Evolutionary conservation across 2,329 filamentous ascomycete genomes (phyloP).

Genomic region (Aspergillus sp.): DNA sequence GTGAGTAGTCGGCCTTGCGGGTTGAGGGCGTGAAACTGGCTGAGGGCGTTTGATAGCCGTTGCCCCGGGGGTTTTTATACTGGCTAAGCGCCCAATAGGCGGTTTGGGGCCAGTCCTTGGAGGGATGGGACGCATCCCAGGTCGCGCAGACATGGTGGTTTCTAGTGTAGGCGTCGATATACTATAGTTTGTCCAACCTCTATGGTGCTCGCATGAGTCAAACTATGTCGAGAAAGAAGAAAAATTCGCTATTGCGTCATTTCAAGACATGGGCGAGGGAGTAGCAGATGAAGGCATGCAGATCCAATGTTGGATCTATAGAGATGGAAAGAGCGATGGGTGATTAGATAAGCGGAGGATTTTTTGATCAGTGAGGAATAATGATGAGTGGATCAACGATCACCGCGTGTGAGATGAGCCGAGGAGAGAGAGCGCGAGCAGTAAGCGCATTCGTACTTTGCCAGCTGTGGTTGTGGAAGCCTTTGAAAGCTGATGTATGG

Average conservation of each 20-base stretch:
- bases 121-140: conserved; percentile 38
- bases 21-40: conserved; percentile 35
- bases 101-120: conserved; percentile 30
- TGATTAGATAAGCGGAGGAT: conserved; percentile 10
- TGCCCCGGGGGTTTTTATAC: conserved; percentile 42
- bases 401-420: background rate
- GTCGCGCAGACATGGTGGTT: conserved; percentile 38
- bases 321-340: background rate
- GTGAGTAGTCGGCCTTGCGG: conserved; percentile 39
- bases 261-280: background rate
- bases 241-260: conserved; percentile 5
- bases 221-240: background rate
- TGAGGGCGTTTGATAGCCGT: conserved; percentile 45
- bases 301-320: background rate
- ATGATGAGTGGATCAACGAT: background rate
- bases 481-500: background rate
- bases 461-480: background rate
- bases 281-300: background rate
- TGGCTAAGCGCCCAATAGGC: conserved; percentile 45
- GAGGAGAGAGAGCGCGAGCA: background rate
- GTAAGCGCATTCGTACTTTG: background rate
- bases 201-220: background rate
- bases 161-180: conserved; percentile 2
- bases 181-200: background rate
- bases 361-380: background rate